A percentile compares a stretch with the other conserved stretches of the same genome.
Evolutionary conservation across 805 yeast genomes (phyloP).

Genomic region (Kluyveromyces lactis): DNA sequence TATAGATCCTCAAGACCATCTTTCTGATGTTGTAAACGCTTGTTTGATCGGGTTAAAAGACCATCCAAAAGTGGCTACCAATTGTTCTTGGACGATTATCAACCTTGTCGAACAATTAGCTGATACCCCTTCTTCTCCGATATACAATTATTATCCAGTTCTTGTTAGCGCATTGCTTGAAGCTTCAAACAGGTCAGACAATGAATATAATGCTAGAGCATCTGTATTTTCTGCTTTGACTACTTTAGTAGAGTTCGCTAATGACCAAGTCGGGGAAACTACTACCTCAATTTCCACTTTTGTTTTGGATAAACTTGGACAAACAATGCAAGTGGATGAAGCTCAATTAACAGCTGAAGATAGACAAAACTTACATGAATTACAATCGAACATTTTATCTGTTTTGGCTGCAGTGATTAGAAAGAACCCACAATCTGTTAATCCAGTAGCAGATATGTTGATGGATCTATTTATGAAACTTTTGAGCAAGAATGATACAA

Average conservation of each 20-base stretch:
- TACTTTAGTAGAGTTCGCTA: slow-evolving; percentile 66
- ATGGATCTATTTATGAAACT: slow-evolving; percentile 77
- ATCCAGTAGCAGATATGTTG: slow-evolving; percentile 66
- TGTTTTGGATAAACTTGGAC: slow-evolving; percentile 62
- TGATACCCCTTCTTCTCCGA: slow-evolving; percentile 40
- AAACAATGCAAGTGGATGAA: slow-evolving; percentile 51
- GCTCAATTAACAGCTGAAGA: slow-evolving; percentile 63
- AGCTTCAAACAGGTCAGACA: slow-evolving; percentile 65
- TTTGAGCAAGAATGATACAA: slow-evolving; percentile 53
- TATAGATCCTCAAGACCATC: slow-evolving; percentile 52
- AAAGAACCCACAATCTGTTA: slow-evolving; percentile 61
- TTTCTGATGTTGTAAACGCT: slow-evolving; percentile 68
- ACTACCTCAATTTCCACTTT: slow-evolving; percentile 71
- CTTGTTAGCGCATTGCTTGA: slow-evolving; percentile 64
- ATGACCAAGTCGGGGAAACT: slow-evolving; percentile 57
- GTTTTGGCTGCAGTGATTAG: slow-evolving; percentile 77
- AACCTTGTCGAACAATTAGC: slow-evolving; percentile 80
- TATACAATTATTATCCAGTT: slow-evolving; percentile 65
- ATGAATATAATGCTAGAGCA: slow-evolving; percentile 82
- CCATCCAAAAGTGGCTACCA: slow-evolving; percentile 90
- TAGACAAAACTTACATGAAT: slow-evolving; percentile 71
- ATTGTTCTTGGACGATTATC: slow-evolving; percentile 96
- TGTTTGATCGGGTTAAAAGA: slow-evolving; percentile 76
- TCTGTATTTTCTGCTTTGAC: slow-evolving; percentile 96
- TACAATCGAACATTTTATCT: slow-evolving; percentile 73